Percentiles rank a stretch among this genome's conserved stretches.
Evolutionary conservation across 805 yeast genomes (phyloP).

Genomic region (Yarrowia yakushimensis): DNA sequence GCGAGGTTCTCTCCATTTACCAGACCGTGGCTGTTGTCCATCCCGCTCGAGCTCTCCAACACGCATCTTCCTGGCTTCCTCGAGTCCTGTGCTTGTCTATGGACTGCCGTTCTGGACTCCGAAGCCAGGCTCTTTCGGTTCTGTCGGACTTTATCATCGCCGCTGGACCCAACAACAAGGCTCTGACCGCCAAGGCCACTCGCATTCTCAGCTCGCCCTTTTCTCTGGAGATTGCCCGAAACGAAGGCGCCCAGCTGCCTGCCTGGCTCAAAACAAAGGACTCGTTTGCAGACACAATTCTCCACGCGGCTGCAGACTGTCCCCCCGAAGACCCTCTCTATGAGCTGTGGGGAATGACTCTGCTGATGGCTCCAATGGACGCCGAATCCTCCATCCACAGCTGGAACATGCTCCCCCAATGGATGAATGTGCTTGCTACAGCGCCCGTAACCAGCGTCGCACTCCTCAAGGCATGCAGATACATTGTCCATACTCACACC

Average conservation of each 20-base stretch:
- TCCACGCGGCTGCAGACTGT: neutral
- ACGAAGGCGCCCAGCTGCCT: conserved; percentile 2
- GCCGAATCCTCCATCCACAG: neutral
- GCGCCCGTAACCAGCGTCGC: neutral
- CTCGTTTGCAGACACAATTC: neutral
- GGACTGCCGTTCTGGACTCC: neutral
- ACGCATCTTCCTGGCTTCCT: conserved; percentile 12
- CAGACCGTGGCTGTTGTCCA: neutral
- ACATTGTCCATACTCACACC: neutral
- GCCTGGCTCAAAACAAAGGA: conserved; percentile 5
- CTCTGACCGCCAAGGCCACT: neutral
- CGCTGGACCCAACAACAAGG: neutral
- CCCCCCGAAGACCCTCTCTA: neutral
- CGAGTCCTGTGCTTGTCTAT: neutral
- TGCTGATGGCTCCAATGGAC: conserved; percentile 13
- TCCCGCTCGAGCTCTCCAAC: neutral
- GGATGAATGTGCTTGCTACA: neutral
- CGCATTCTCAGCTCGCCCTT: neutral
- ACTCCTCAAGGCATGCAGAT: conserved; percentile 15
- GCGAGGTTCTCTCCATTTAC: conserved; percentile 15
- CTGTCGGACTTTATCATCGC: neutral
- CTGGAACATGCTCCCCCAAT: conserved; percentile 5
- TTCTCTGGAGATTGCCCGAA: neutral
- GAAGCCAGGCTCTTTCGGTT: conserved; percentile 4
- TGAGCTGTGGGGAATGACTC: conserved; percentile 9